phyloP scores from a whole-genome alignment of 768 basidiomycete species.

The Mycena galericulata region DNA sequence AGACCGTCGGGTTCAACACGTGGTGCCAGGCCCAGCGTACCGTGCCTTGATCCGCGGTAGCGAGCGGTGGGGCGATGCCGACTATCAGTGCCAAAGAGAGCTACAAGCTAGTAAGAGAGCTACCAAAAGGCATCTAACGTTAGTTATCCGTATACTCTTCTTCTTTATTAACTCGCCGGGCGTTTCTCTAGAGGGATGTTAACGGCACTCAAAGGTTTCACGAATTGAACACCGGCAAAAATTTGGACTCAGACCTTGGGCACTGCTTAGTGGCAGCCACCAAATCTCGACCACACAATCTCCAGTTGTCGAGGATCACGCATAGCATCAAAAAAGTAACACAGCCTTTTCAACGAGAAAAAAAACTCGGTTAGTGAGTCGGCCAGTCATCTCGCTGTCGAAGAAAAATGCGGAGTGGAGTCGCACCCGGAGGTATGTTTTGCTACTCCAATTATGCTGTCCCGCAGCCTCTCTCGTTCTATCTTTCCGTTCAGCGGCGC shows the following conservation, averaged over 20 bases:
- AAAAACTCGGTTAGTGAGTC: background rate
- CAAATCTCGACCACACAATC: background rate
- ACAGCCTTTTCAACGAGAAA: slow-evolving; percentile 10
- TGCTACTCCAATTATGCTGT: background rate
- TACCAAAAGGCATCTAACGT: slow-evolving; percentile 26
- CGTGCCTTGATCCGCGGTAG: slow-evolving; percentile 32
- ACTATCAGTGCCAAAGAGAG: slow-evolving; percentile 27
- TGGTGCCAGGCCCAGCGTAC: background rate
- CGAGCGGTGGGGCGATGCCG: slow-evolving; percentile 19
- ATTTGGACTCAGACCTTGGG: background rate
- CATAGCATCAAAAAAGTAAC: background rate
- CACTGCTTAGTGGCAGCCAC: slow-evolving; percentile 20
- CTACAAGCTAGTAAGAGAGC: slow-evolving; percentile 19
- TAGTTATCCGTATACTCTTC: slow-evolving; percentile 31
- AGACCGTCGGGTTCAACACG: slow-evolving; percentile 50
- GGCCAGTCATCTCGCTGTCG: background rate
- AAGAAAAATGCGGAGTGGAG: background rate
- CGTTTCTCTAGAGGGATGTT: slow-evolving; percentile 13
- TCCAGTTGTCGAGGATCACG: slow-evolving; percentile 18
- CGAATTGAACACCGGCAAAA: slow-evolving; percentile 18
- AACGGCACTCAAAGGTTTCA: slow-evolving; percentile 27
- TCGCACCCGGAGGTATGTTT: background rate
- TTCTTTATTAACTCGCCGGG: slow-evolving; percentile 29
- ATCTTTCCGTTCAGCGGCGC: no score
- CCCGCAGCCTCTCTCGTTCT: no score